A percentile compares a stretch with the other conserved stretches of the same genome.
These are phyloP conservation scores for Cyberlindnera sargentensis DNA, from an alignment of 805 yeast species.

Conservation along the genomic window DNA sequence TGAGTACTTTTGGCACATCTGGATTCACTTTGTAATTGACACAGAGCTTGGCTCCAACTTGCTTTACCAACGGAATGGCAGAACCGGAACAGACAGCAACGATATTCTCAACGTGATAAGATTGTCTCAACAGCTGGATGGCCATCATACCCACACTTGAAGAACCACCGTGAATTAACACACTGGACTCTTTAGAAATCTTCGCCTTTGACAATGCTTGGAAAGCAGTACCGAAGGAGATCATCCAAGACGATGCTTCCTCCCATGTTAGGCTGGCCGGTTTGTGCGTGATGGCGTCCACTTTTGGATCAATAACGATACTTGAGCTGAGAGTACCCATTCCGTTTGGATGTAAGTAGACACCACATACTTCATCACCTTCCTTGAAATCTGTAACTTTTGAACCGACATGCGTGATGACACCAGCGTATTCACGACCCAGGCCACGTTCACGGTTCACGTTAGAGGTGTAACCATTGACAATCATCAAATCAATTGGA, in stretches of 20 bases:
- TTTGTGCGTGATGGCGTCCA: slow-evolving; percentile 40
- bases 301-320: slow-evolving; percentile 44
- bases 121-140: slow-evolving; percentile 50
- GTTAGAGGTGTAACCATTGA: slow-evolving; percentile 46
- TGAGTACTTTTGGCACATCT: slow-evolving; percentile 18
- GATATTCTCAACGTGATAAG: slow-evolving; percentile 42
- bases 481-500: slow-evolving; percentile 58
- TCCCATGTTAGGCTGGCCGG: slow-evolving; percentile 40
- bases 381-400: slow-evolving; percentile 29
- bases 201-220: slow-evolving; percentile 30
- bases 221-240: slow-evolving; percentile 58
- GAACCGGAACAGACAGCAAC: slow-evolving; percentile 51
- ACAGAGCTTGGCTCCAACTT: slow-evolving; percentile 44
- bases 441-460: slow-evolving; percentile 52
- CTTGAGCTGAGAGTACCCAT: slow-evolving; percentile 55
- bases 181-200: slow-evolving; percentile 37
- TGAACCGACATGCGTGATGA: slow-evolving; percentile 47
- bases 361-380: slow-evolving; percentile 65
- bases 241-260: slow-evolving; percentile 60
- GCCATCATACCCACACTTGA: slow-evolving; percentile 64
- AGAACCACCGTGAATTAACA: slow-evolving; percentile 71
- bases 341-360: slow-evolving; percentile 43
- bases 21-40: slow-evolving; percentile 40
- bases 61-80: slow-evolving; percentile 36
- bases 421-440: slow-evolving; percentile 68